Evolutionary conservation across 345 rosid genomes (phyloP), one percentile per base, ranked within the genome.

Genomic region (Eucalyptus cloeziana): DNA sequence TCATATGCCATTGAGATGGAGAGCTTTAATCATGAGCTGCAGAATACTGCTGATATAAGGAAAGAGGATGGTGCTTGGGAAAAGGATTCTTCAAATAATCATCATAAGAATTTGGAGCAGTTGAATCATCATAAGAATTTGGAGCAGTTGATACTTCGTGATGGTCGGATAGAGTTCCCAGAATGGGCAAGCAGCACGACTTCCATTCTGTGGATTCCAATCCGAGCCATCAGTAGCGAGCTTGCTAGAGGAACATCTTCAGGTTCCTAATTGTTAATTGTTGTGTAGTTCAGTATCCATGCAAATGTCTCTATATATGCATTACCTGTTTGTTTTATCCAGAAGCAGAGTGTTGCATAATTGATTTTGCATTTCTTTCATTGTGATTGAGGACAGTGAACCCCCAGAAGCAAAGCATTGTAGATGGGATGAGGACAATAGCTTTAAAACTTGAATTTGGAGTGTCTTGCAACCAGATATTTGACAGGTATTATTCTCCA

Each of bases 401-500:
- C 80, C 95, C 98, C 43, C 95, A 92, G 91, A 95, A 90, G 90
- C 98, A 93, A 86, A 97, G 94, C 93, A 92, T 95, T 86, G 95
- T 98, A 76, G 99, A 97, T 87, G 98, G 99, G 88, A 94, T 98
- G 98, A 94, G 99, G 94, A 98, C 99, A 69, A 94, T 98, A 87
- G 99, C 99, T 90, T 90, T 98, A 90, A 96, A 96, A 89, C 99
- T 97, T 90, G 97, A 97, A 90, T 98, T 98, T 93, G 99, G 99
- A 89, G 94, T 91, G 88, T 95, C 95, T 85, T 96, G 93, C 90
- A 98, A 97, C 93, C 99, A 97, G 93, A 94, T 94, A 88, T 97
- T 96, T 95, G 99, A 96, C 91, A 97, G 97, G 99, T 91, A 93
- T 88, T 91, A 86, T 62, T 58, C 51, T 71, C 56, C 54, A 11